These are phyloP conservation scores for Balakata baccata DNA, from an alignment of 345 rosid species.

Conservation along the genomic window DNA sequence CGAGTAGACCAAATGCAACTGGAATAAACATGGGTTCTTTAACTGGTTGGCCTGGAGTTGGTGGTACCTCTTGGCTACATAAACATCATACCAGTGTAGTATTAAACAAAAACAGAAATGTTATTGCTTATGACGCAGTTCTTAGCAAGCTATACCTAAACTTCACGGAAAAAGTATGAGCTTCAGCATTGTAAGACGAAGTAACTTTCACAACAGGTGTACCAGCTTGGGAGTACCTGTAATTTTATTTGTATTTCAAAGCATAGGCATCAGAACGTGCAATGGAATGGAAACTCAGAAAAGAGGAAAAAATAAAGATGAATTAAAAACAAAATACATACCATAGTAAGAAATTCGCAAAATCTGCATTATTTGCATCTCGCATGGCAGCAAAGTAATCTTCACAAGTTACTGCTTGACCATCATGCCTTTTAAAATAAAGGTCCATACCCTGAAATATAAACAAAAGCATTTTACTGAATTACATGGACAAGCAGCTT, in stretches of 20 bases:
- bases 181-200: slow-evolving; percentile 69
- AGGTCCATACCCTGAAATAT: slow-evolving; percentile 89
- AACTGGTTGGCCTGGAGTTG: slow-evolving; percentile 84
- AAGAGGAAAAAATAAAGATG: neutral
- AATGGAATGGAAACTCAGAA: slow-evolving; percentile 9
- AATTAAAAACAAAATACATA: slow-evolving; percentile 24
- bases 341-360: slow-evolving; percentile 92
- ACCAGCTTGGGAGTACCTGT: slow-evolving; percentile 99
- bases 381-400: slow-evolving; percentile 95
- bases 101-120: slow-evolving; percentile 2
- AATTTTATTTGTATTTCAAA: slow-evolving; percentile 14
- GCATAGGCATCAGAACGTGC: slow-evolving; percentile 13
- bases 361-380: slow-evolving; percentile 93
- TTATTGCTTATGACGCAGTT: neutral
- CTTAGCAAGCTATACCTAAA: slow-evolving; percentile 54
- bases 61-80: slow-evolving; percentile 76
- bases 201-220: slow-evolving; percentile 83
- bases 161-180: slow-evolving; percentile 73
- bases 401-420: slow-evolving; percentile 98
- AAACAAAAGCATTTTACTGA: neutral
- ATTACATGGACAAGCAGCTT: slow-evolving; percentile 4
- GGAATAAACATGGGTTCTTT: slow-evolving; percentile 96
- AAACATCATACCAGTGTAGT: slow-evolving; percentile 8
- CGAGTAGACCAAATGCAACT: slow-evolving; percentile 67
- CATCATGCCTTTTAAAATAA: slow-evolving; percentile 88